Base-by-base conservation (phyloP, 257 asterid genomes). In the Salvia rosmarinus region DNA sequence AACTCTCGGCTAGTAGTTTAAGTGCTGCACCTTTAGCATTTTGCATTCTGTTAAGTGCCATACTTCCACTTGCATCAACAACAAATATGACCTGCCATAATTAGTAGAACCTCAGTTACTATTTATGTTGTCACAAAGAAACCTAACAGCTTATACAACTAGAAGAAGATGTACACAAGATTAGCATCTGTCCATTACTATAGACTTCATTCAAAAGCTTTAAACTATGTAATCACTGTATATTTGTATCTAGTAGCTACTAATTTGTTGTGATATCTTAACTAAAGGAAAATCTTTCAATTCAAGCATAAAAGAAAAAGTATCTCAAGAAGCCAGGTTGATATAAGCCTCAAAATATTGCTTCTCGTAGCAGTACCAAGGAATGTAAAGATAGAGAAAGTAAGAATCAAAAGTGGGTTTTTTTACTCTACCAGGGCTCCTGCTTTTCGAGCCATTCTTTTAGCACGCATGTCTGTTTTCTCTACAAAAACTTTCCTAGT, bases 11-110 rank as follows among this genome's bases (percentile, higher is more conserved):
- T 60, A 94, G 95, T 74, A 94, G 78, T 67, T 94, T 94, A 42
- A 94, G 96, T 19, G 99, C 98, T 62, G 99, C 99, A 21, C 99
- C 99, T 83, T 94, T 94, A 57, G 98, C 99, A 81, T 91, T 94
- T 83, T 94, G 99, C 99, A 94, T 94, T 80, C 99, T 89, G 83
- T 94, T 94, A 72, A 94, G 78, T 35, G 99, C 99, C 99, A 94
- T 94, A 74, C 99, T 94, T 68, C 99, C 98, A 82, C 99, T 94
- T 70, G 99, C 99, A 78, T 94, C 99, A 73, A 94, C 99, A 61
- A 94, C 91, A 74, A 94, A 94, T 84, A 94, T 94, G 72, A 94
- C 99, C 99, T 94, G 76, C 25, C 63, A 52, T 32, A 42, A 62
- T 73, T 51, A 19, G 34, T 58, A 54, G 34, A 30, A 37, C 32